A percentile compares a stretch with the other conserved stretches of the same genome.
Evolutionary conservation across 495 filamentous ascomycete genomes (phyloP).

Genomic region (Xylaria acuta): DNA sequence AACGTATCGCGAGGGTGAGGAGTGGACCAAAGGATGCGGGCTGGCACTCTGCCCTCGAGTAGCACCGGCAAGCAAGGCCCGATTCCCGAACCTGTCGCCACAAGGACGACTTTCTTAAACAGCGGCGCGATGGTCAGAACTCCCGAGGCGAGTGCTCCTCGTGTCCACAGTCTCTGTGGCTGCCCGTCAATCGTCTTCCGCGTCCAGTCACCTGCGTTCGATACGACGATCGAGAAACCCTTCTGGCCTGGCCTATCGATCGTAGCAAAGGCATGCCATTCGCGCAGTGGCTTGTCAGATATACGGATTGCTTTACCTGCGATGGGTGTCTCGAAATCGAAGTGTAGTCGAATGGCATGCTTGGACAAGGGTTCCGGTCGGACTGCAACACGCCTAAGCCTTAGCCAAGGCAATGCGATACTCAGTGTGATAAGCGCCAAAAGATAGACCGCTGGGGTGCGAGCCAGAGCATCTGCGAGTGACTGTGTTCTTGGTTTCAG

Average conservation of each 20-base stretch:
- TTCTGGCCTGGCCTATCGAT: conserved; percentile 54
- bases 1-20: conserved; percentile 47
- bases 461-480: conserved; percentile 45
- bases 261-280: conserved; percentile 77
- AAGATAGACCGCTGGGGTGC: conserved; percentile 62
- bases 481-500: conserved; percentile 33
- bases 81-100: conserved; percentile 76
- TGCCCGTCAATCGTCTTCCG: conserved; percentile 57
- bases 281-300: conserved; percentile 60
- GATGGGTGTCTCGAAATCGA: conserved; percentile 59
- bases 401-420: conserved; percentile 64
- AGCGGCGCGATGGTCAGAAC: conserved; percentile 68
- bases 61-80: conserved; percentile 60
- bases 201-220: conserved; percentile 78
- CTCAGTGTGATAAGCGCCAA: conserved; percentile 58
- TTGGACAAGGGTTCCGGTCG: conserved; percentile 61
- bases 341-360: conserved; percentile 67
- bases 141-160: conserved; percentile 60
- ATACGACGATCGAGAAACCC: conserved; percentile 69
- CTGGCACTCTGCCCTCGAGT: conserved; percentile 36
- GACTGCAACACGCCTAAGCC: conserved; percentile 62
- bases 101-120: conserved; percentile 67
- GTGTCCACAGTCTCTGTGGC: conserved; percentile 58
- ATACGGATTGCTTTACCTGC: conserved; percentile 55
- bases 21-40: conserved; percentile 50